Percentiles rank a stretch among this genome's conserved stretches.
Conservation (phyloP, 768 basidiomycete genomes). For the Podaxis mareebaensis region DNA sequence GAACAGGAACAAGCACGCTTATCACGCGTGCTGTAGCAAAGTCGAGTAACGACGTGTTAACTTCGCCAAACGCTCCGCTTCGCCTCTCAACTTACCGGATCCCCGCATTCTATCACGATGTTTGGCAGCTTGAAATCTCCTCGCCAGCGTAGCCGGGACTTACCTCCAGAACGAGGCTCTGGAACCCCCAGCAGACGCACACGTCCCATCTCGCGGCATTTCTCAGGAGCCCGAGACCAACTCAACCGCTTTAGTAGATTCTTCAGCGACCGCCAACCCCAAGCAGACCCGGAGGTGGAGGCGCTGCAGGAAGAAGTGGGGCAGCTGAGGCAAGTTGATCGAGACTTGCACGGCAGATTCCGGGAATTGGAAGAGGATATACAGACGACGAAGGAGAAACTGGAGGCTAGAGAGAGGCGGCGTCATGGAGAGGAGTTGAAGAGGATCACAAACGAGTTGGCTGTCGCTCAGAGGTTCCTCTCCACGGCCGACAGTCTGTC, state of each 20-base stretch:
- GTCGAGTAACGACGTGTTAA: not conserved
- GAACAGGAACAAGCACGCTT: not conserved
- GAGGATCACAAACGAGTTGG: constrained; percentile 37
- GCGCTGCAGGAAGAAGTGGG: not conserved
- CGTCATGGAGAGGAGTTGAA: constrained; percentile 31
- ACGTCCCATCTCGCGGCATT: not conserved
- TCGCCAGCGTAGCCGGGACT: constrained; percentile 11
- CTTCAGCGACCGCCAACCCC: not conserved
- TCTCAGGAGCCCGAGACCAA: not conserved
- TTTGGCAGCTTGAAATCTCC: not conserved
- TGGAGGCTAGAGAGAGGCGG: constrained; percentile 21
- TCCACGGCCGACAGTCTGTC: constrained; percentile 44
- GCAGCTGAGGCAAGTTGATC: not conserved
- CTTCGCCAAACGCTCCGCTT: not conserved
- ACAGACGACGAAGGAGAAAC: constrained; percentile 21
- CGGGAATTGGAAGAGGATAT: constrained; percentile 18
- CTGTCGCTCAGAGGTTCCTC: constrained; percentile 43
- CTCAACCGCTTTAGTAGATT: not conserved
- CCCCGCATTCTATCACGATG: not conserved
- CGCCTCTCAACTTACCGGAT: not conserved
- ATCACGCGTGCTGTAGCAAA: not conserved
- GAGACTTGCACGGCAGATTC: not conserved
- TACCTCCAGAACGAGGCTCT: not conserved
- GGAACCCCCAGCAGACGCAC: not conserved
- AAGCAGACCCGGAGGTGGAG: not conserved